Base-by-base conservation (phyloP, 495 filamentous ascomycete genomes). In the Sphaerosporella brunnea region DNA sequence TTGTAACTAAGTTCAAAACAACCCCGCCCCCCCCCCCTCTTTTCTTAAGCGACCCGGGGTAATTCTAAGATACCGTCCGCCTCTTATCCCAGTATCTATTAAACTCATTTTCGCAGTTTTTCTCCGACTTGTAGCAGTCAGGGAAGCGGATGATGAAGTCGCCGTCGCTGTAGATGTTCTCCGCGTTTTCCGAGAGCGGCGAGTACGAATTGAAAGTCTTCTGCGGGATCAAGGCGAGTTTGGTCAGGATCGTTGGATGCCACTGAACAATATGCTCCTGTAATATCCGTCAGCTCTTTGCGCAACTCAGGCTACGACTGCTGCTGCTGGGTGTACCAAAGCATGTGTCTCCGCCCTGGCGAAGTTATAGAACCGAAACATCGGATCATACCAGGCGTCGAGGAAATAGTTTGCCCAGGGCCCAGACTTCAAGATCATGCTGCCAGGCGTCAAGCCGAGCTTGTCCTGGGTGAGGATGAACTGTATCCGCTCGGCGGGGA, bases 211-310 rank as follows among this genome's bases (percentile, higher is more conserved):
- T 93, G 56, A 99, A 63, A 30, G 71, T 65, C 16, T 77, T 72
- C 65, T 96, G 88, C 2, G 85, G 84, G 16, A 99, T 66, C 10
- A 99, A 66, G 1, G 81, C 86, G 46, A 94, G 64, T 55, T 84
- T 84, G 18, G 86, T 80, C 16, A 99, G 72, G 45, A 96, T 84
- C 0, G 90, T 99, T n/a, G 90, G 86, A 61, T 99, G 92, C 92
- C 92, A 99, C 69, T 94, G 90, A 25, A 88, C 75, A 48, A 93
- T 82, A 57, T 87, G 83, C 63, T 88, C 83, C 81, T 88, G 52
- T 30, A 13, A n/a, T n/a, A n/a, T n/a, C n/a, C n/a, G n/a, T n/a
- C n/a, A n/a, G n/a, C n/a, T n/a, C n/a, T n/a, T n/a, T n/a, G n/a
- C n/a, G n/a, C n/a, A n/a, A n/a, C n/a, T n/a, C n/a, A n/a, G n/a